phyloP scores from a whole-genome alignment of 305 asterid species.

The Ajuga reptans region DNA sequence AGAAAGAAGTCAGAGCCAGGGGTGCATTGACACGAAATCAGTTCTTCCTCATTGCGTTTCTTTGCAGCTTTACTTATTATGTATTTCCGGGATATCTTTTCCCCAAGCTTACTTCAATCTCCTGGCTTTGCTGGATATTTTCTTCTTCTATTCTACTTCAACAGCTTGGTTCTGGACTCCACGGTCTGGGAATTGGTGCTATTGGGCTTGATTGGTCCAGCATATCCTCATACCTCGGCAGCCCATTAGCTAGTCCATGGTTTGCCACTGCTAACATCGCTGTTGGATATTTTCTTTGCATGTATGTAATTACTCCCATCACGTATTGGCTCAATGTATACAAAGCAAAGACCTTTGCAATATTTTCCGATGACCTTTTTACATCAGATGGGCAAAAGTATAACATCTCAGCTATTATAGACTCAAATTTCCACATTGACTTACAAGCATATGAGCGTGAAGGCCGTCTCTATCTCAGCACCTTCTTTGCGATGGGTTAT shows the following conservation, averaged over 20 bases:
- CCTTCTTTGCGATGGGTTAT: conserved; percentile 63
- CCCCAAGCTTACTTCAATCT: conserved; percentile 69
- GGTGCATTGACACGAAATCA: conserved; percentile 68
- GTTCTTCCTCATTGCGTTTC: conserved; percentile 72
- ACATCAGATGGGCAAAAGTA: conserved; percentile 67
- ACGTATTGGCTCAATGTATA: conserved; percentile 62
- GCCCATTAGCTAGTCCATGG: conserved; percentile 99
- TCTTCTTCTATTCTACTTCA: conserved; percentile 64
- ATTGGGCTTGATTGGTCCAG: conserved; percentile 90
- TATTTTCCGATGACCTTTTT: conserved; percentile 76
- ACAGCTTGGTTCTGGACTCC: conserved; percentile 91
- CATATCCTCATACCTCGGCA: conserved; percentile 81
- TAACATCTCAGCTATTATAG: conserved; percentile 67
- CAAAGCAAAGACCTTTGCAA: conserved; percentile 74
- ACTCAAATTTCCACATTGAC: conserved; percentile 71
- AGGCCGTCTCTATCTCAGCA: conserved; percentile 79
- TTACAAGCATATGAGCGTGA: conserved; percentile 62
- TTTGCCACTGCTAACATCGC: conserved; percentile 90
- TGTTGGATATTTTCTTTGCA: conserved; percentile 61
- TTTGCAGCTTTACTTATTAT: conserved; percentile 81
- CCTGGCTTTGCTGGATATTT: conserved; percentile 91
- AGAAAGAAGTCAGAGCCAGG: conserved; percentile 61
- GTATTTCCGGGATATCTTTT: conserved; percentile 81
- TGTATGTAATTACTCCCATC: conserved; percentile 58
- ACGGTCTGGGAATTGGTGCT: conserved; percentile 84